Conservation (phyloP, 1,284 basidiomycete species). For the Gymnopus androsaceus region DNA sequence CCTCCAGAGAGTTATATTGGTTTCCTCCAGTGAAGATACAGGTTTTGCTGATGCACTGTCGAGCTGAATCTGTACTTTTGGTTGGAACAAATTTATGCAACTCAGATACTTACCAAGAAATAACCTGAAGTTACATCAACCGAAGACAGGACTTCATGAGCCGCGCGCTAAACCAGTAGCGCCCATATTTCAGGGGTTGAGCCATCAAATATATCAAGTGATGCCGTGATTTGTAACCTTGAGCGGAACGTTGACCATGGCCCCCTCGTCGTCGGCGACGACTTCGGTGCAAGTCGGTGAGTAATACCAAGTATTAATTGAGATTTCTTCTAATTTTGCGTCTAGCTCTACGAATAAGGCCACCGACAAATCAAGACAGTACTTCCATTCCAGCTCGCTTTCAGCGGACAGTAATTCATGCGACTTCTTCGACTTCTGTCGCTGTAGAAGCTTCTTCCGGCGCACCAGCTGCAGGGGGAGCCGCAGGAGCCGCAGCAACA, state of each 20-base stretch:
- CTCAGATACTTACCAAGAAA: too few species aligned
- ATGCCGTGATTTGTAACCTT: constrained; percentile 16
- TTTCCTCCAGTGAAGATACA: too few species aligned
- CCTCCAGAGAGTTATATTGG: too few species aligned
- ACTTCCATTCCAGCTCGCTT: constrained; percentile 89
- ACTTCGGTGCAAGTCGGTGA: constrained; percentile 87
- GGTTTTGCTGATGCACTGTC: too few species aligned
- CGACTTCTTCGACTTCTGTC: constrained; percentile 68
- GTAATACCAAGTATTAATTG: constrained; percentile 31
- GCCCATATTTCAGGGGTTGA: too few species aligned
- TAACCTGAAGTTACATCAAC: too few species aligned
- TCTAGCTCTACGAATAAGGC: constrained; percentile 89
- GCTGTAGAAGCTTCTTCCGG: constrained; percentile 69
- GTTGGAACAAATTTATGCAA: too few species aligned
- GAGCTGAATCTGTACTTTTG: too few species aligned
- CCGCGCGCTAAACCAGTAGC: too few species aligned
- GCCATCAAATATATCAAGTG: background rate
- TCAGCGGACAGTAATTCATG: constrained; percentile 86
- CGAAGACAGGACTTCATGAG: too few species aligned
- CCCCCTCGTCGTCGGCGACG: constrained; percentile 70
- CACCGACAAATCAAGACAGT: constrained; percentile 81
- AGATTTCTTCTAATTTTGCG: constrained; percentile 16
- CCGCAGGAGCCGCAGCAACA: constrained; percentile 44
- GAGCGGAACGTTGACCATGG: constrained; percentile 46
- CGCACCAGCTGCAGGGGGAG: constrained; percentile 42